A percentile compares a stretch with the other conserved stretches of the same genome.
phyloP scores from a whole-genome alignment of 2,329 filamentous ascomycete species.

The Uncinocarpus reesii region DNA sequence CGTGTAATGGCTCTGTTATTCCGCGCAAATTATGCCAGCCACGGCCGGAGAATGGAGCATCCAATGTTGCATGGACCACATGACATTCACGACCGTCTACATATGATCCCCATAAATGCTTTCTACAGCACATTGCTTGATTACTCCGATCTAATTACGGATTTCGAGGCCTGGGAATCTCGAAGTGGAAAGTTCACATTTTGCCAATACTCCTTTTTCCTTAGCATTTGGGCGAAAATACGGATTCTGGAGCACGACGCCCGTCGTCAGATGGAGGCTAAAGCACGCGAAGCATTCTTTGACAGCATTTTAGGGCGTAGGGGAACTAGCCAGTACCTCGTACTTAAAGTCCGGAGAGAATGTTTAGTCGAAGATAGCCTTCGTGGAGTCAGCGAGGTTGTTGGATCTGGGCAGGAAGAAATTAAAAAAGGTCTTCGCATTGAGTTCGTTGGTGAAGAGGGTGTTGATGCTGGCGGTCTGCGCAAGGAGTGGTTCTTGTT shows the following conservation, averaged over 20 bases:
- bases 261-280: slow-evolving; percentile 76
- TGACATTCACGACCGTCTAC: slow-evolving; percentile 30
- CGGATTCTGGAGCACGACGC: slow-evolving; percentile 82
- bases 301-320: slow-evolving; percentile 71
- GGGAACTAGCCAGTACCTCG: slow-evolving; percentile 64
- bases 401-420: slow-evolving; percentile 69
- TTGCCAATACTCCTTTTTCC: slow-evolving; percentile 83
- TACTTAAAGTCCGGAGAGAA: slow-evolving; percentile 67
- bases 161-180: slow-evolving; percentile 81
- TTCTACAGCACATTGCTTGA: slow-evolving; percentile 85
- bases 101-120: slow-evolving; percentile 65
- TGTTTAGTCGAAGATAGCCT: slow-evolving; percentile 84
- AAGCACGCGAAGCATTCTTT: slow-evolving; percentile 82
- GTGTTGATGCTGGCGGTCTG: slow-evolving; percentile 77
- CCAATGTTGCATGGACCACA: slow-evolving; percentile 18
- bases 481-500: slow-evolving; percentile 93
- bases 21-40: slow-evolving; percentile 58
- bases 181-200: slow-evolving; percentile 68
- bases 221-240: slow-evolving; percentile 88
- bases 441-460: slow-evolving; percentile 78
- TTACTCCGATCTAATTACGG: slow-evolving; percentile 70
- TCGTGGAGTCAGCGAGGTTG: slow-evolving; percentile 70
- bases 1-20: slow-evolving; percentile 73
- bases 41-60: not conserved
- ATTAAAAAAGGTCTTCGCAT: slow-evolving; percentile 85